Evolutionary conservation across 1,284 basidiomycete genomes (phyloP), one percentile per base, ranked within the genome.

Genomic region (Cystobasidium pallidum): DNA sequence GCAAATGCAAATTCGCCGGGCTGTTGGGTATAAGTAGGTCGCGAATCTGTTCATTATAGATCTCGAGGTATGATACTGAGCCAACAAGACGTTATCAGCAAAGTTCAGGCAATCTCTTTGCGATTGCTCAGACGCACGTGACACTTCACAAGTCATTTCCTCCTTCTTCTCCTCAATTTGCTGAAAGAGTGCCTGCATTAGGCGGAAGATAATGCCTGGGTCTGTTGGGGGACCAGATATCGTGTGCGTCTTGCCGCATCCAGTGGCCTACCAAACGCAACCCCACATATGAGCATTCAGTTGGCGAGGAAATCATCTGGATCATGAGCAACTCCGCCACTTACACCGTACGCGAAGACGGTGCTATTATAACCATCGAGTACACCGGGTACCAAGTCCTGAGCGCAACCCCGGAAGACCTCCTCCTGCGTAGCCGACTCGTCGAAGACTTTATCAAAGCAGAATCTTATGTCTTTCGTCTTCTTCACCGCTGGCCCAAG

Each of bases 31-130:
- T 83, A 52, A 98, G 88, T 21, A 98, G 88, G 81, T 98, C 94
- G n/a, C 92, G 90, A 76, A 97, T 97, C 79, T 92, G 91, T 81
- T 98, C 94, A 80, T 97, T 97, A 84, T 97, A 97, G 66, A 98
- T 95, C 81, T 98, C 94, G 72, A 97, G 87, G 82, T 96, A 96
- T 2, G 92, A 94, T 70, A 97, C 90, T 77, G 88, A 85, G 61
- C 1, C 2, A 34, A 49, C 3, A 32, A 17, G 30, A 21, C 15
- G 1, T 30, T 57, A 28, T 57, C 4, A 59, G 54, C 19, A 57
- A 3, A 10, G 3, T 19, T 32, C 19, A 13, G 7, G 32, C 28
- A 57, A 19, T 30, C 19, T 32, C 24, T 34, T 11, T n/a, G 28
- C 17, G 3, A 3, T 7, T 1, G 3, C 15, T 21, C 11, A 39